These are phyloP conservation scores for Malus hybrid DNA, from an alignment of 331 rosid genomes.

Conservation along the genomic window DNA sequence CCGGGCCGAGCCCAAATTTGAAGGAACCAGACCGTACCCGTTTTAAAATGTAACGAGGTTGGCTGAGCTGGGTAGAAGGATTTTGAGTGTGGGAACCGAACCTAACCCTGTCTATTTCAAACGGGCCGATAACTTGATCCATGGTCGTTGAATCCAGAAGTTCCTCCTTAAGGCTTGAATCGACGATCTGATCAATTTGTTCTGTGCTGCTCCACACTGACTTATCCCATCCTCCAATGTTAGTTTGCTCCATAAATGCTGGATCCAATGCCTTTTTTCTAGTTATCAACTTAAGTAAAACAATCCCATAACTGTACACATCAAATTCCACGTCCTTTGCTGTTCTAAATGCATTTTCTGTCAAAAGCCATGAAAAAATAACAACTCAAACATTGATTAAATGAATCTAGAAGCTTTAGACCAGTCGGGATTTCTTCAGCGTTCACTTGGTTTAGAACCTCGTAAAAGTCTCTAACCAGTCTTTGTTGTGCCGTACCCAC, in stretches of 20 bases:
- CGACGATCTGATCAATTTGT: slow-evolving; percentile 14
- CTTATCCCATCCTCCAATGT: slow-evolving; percentile 48
- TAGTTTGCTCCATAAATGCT: slow-evolving; percentile 28
- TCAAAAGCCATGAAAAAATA: neutral
- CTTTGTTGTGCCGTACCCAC: slow-evolving; percentile 44
- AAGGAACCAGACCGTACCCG: no score
- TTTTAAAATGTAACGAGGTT: no score
- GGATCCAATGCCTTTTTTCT: slow-evolving; percentile 25
- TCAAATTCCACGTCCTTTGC: slow-evolving; percentile 47
- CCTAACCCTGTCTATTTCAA: no score
- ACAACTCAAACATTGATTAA: slow-evolving; percentile 27
- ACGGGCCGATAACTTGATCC: slow-evolving; percentile 25
- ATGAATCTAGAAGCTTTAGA: slow-evolving; percentile 69
- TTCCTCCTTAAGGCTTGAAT: no score
- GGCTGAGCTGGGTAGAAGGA: no score
- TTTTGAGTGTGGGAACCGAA: no score
- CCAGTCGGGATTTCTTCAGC: slow-evolving; percentile 57
- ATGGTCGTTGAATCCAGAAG: slow-evolving; percentile 18
- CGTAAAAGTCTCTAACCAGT: slow-evolving; percentile 84
- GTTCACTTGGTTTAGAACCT: slow-evolving; percentile 77
- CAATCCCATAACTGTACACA: slow-evolving; percentile 58
- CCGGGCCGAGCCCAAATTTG: no score
- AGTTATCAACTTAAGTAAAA: no score
- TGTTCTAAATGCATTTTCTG: slow-evolving; percentile 66
- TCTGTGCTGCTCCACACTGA: slow-evolving; percentile 30